These are phyloP conservation scores for Hemileia vastatrix DNA, from an alignment of 1,284 basidiomycete species.

Conservation along the genomic window DNA sequence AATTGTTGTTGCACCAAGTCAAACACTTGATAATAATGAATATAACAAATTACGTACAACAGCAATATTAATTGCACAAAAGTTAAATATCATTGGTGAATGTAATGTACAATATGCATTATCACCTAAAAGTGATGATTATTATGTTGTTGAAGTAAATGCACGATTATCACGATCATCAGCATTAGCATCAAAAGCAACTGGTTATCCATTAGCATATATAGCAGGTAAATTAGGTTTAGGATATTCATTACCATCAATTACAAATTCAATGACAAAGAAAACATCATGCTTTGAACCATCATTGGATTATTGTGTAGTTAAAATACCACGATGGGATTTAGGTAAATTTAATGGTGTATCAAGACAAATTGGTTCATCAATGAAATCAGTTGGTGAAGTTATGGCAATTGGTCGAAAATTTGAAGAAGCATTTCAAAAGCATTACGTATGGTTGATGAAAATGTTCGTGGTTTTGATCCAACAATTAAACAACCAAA, in stretches of 20 bases:
- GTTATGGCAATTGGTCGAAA: constrained; percentile 98
- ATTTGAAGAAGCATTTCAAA: constrained; percentile 96
- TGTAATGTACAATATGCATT: constrained; percentile 98
- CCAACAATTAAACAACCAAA: too few species aligned
- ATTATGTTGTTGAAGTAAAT: constrained; percentile 99
- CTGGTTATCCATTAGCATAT: constrained; percentile 94
- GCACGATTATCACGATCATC: constrained; percentile 95
- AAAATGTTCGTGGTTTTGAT: too few species aligned
- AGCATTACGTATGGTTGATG: too few species aligned
- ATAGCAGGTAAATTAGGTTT: constrained; percentile 96
- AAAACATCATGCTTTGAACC: constrained; percentile 97
- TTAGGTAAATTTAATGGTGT: constrained; percentile 93
- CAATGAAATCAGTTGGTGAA: constrained; percentile 98
- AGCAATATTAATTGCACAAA: constrained; percentile 92
- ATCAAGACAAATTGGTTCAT: constrained; percentile 71
- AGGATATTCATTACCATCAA: constrained; percentile 90
- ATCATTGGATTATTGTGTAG: constrained; percentile 88
- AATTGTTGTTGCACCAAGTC: constrained; percentile 92
- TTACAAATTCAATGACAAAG: constrained; percentile 93
- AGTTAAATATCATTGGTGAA: constrained; percentile 91
- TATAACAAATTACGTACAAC: constrained; percentile 98
- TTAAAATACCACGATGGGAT: constrained; percentile 98
- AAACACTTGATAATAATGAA: constrained; percentile 88
- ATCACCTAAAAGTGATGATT: constrained; percentile 86
- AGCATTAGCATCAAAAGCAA: constrained; percentile 93